Conservation (phyloP, 2,329 filamentous ascomycete species). For the Tricladium varicosporioides region DNA sequence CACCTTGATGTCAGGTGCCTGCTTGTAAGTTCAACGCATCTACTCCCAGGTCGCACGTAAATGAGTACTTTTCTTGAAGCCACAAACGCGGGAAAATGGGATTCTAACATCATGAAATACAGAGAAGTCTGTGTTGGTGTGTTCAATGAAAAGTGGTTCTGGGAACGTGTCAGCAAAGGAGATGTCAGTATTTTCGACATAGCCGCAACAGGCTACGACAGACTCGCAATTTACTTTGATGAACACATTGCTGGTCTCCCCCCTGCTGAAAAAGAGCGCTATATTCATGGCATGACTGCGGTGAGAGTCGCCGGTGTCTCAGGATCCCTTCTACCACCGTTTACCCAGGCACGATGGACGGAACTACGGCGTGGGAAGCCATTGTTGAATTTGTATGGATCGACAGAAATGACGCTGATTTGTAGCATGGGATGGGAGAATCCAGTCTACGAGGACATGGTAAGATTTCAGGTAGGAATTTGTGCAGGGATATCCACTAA, state of each 20-base stretch:
- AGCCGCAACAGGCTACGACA: conserved; percentile 20
- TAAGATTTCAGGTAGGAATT: not conserved
- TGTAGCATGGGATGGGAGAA: conserved; percentile 21
- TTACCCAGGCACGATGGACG: conserved; percentile 22
- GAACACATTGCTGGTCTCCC: conserved; percentile 21
- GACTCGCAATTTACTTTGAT: conserved; percentile 23
- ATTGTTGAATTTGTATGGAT: conserved; percentile 21
- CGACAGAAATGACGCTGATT: conserved; percentile 21
- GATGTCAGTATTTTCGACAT: conserved; percentile 21
- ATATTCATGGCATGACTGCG: conserved; percentile 19
- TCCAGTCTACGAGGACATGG: conserved; percentile 20
- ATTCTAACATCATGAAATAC: conserved; percentile 1
- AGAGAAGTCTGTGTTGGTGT: conserved; percentile 19
- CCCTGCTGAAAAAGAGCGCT: conserved; percentile 13
- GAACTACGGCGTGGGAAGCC: conserved; percentile 22
- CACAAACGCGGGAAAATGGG: not conserved
- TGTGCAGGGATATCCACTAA: conserved; percentile 9
- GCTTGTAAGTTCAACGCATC: too few species aligned
- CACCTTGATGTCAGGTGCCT: conserved; percentile 23
- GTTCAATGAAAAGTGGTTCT: conserved; percentile 23
- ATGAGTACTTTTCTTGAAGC: too few species aligned
- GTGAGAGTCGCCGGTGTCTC: conserved; percentile 16
- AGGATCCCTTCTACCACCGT: conserved; percentile 18
- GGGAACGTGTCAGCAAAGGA: conserved; percentile 22
- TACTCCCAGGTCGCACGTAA: too few species aligned